A percentile compares a stretch with the other conserved stretches of the same genome.
These are phyloP conservation scores for Cenchrus fungigraminus DNA, from an alignment of 176 grass and related monocot genomes.

Conservation along the genomic window DNA sequence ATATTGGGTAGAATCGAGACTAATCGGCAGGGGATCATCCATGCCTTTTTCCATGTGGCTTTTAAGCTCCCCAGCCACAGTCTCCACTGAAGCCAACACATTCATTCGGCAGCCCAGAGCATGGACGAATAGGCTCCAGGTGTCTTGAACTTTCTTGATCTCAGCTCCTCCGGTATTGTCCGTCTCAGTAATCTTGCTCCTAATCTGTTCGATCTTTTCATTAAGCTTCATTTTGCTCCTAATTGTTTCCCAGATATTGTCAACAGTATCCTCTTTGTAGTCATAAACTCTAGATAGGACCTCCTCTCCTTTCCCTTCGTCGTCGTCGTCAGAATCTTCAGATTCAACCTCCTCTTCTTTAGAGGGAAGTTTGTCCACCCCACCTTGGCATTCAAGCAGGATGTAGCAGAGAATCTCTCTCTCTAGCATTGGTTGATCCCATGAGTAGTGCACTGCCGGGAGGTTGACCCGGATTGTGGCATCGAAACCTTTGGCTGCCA, in stretches of 20 bases:
- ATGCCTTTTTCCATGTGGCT: neutral
- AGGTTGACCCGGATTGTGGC: neutral
- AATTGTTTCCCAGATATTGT: too few species aligned
- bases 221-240: too few species aligned
- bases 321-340: neutral
- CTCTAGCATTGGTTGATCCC: neutral
- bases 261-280: neutral
- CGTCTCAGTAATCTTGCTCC: neutral
- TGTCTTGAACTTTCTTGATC: neutral
- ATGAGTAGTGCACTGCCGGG: neutral
- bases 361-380: neutral
- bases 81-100: neutral
- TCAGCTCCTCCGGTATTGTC: too few species aligned
- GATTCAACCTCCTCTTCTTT: neutral
- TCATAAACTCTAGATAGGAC: too few species aligned
- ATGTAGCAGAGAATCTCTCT: neutral
- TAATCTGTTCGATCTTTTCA: neutral
- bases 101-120: neutral
- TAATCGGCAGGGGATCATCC: neutral
- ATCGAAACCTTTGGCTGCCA: neutral
- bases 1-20: neutral
- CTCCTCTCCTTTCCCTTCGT: too few species aligned
- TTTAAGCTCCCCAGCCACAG: neutral
- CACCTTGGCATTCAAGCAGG: neutral
- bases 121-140: neutral